These are phyloP conservation scores for Saksenaea oblongispora DNA, from an alignment of 371 early-diverging fungal species.

Conservation along the genomic window DNA sequence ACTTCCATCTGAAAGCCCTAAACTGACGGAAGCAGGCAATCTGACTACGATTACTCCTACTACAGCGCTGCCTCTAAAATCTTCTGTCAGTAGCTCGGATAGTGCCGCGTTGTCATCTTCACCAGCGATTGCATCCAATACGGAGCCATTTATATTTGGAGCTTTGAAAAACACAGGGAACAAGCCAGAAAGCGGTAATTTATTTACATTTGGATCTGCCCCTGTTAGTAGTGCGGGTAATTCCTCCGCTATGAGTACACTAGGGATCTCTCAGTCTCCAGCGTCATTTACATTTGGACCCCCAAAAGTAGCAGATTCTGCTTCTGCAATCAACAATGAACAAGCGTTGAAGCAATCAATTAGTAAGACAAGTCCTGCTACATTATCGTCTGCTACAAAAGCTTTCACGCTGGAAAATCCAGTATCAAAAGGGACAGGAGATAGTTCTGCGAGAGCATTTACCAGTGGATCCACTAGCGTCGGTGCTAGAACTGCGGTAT, in stretches of 20 bases:
- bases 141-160: not conserved
- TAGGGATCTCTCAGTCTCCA: not conserved
- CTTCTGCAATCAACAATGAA: not conserved
- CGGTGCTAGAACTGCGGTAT: too few relatives aligned
- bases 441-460: not conserved
- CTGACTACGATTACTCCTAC: too few relatives aligned
- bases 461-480: not conserved
- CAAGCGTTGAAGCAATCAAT: too few relatives aligned
- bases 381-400: too few relatives aligned
- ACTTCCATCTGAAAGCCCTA: too few relatives aligned
- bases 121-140: not conserved
- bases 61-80: not conserved
- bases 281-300: not conserved
- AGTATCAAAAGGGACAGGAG: not conserved
- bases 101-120: not conserved
- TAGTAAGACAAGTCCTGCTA: too few relatives aligned
- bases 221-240: not conserved
- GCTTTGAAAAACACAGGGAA: not conserved
- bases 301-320: not conserved
- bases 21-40: too few relatives aligned
- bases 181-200: not conserved
- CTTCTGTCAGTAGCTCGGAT: not conserved
- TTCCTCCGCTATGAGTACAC: not conserved
- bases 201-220: not conserved
- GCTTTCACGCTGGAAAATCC: too few relatives aligned